phyloP scores from a whole-genome alignment of 768 basidiomycete species.

The Baorangia bicolor region DNA sequence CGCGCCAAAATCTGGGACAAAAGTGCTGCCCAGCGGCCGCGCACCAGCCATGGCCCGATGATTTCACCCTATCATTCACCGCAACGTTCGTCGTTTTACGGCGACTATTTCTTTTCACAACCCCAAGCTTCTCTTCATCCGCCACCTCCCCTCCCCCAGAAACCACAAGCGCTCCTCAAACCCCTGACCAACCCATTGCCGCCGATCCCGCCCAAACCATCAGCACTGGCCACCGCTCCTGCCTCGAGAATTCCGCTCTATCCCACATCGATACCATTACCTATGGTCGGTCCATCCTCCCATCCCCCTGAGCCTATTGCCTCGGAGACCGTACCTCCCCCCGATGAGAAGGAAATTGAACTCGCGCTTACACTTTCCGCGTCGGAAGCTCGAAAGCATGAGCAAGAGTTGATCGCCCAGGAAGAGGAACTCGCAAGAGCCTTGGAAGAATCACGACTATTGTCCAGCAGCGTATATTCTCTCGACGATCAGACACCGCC shows the following conservation, averaged over 20 bases:
- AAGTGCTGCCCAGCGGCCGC: slow-evolving; percentile 8
- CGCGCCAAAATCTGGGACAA: slow-evolving; percentile 24
- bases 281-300: slow-evolving; percentile 10
- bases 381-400: slow-evolving; percentile 37
- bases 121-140: slow-evolving; percentile 20
- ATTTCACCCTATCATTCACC: slow-evolving; percentile 12
- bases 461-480: slow-evolving; percentile 10
- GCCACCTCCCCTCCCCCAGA: slow-evolving; percentile 33
- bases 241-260: slow-evolving; percentile 33
- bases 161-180: slow-evolving; percentile 26
- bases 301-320: slow-evolving; percentile 1
- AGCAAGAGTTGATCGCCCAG: slow-evolving; percentile 25
- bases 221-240: slow-evolving; percentile 10
- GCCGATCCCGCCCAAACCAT: slow-evolving; percentile 42
- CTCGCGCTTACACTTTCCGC: slow-evolving; percentile 46
- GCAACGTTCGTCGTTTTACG: slow-evolving; percentile 23
- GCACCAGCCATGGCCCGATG: slow-evolving; percentile 7
- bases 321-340: slow-evolving; percentile 19
- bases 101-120: slow-evolving; percentile 27
- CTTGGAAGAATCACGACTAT: slow-evolving; percentile 50
- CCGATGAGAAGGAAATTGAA: slow-evolving; percentile 47
- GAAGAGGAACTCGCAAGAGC: slow-evolving; percentile 72
- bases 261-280: slow-evolving; percentile 30
- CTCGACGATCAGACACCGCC: slow-evolving; percentile 7
- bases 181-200: slow-evolving; percentile 38